Evolutionary conservation across 306 rosid genomes (phyloP), one percentile per base, ranked within the genome.

Genomic region (Coriaria nepalensis): DNA sequence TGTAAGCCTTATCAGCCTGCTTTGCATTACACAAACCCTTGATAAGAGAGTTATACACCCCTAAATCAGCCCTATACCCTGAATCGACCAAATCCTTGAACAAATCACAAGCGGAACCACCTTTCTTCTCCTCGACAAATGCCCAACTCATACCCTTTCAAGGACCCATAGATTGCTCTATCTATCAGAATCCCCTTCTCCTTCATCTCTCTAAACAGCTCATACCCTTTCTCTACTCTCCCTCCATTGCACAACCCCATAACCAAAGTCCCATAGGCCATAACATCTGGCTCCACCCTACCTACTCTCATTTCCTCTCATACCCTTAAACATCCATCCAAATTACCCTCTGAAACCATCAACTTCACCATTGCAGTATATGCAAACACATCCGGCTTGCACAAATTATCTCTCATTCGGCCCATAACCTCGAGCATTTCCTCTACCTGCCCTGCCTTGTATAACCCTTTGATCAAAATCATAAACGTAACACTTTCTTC

Each of bases 251-350:
- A 77, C 60, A 80, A 43, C 36, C 81, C 93, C 0, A 49, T 54
- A 41, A 88, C 73, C 49, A 88, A 13, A 9, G 96, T 80, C 20
- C 63, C 73, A 68, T 88, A 88, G 0, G 96, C 95, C 82, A 76
- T 78, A 2, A 67, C 82, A 49, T 88, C 88, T 0, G 80, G 70
- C 52, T 64, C 73, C 20, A 78, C 78, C 49, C 55, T 6, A 49
- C 80, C 94, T 33, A 54, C 67, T 68, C 56, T 70, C 96, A 80
- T 88, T 66, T 88, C 93, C 59, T 76, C 73, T 94, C 94, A 88
- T 53, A 83, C 72, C 72, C 63, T 72, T 66, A 81, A 73, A 59
- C 86, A 74, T 0, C 74, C 84, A 6, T 88, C 86, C 42, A 81
- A 63, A 51, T 74, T 60, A n/a, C 78, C 93, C 65, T 43, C 66